Conservation (phyloP, 345 rosid genomes). For the Eucalyptus curtisii region DNA sequence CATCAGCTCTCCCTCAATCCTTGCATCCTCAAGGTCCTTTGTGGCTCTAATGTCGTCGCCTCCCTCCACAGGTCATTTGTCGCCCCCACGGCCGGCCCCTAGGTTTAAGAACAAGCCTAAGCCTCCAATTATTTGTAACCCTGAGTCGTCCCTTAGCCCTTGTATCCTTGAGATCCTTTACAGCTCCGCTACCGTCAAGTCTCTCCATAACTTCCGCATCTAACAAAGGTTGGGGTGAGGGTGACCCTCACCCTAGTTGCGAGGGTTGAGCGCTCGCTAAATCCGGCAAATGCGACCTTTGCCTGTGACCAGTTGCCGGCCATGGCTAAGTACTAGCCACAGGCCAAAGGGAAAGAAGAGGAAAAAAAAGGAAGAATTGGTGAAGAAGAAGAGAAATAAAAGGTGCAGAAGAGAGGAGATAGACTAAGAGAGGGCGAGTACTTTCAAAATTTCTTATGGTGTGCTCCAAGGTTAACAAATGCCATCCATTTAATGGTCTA, state of each 20-base stretch:
- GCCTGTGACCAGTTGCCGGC: too few species aligned
- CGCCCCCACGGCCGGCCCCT: rapidly evolving
- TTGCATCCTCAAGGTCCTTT: too few species aligned
- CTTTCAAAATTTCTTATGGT: too few species aligned
- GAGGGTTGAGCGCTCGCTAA: neutral
- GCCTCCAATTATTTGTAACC: neutral
- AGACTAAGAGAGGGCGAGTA: too few species aligned
- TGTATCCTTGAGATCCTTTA: neutral
- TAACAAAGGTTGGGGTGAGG: neutral
- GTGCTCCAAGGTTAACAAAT: too few species aligned
- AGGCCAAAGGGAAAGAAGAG: too few species aligned
- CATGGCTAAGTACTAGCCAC: too few species aligned
- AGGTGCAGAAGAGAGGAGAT: too few species aligned
- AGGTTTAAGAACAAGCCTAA: neutral
- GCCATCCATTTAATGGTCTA: too few species aligned
- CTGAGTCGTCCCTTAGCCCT: rapidly evolving
- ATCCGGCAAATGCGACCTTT: rapidly evolving
- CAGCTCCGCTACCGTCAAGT: rapidly evolving
- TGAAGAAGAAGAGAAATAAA: too few species aligned
- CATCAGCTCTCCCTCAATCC: too few species aligned
- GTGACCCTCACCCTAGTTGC: neutral
- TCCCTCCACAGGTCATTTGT: neutral
- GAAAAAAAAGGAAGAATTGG: too few species aligned
- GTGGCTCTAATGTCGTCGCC: neutral
- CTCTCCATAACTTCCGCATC: neutral